Evolutionary conservation across 768 basidiomycete genomes (phyloP), one percentile per base, ranked within the genome.

Genomic region (Pulveroboletus ravenelii): DNA sequence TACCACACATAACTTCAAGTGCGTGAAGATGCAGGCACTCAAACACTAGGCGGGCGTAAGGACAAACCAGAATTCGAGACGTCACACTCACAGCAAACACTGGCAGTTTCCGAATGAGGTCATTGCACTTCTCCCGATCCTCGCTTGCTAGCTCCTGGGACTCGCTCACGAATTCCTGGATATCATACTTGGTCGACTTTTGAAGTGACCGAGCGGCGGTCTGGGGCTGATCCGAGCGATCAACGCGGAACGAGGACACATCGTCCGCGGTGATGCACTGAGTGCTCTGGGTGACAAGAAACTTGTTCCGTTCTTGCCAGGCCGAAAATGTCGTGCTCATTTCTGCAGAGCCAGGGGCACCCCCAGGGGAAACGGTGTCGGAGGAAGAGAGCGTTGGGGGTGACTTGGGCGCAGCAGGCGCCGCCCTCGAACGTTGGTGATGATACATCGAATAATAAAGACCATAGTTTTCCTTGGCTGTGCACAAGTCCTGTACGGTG

Each of bases 181-280:
- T 46, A 14, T 65, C 61, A 10, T 53, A 61, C 43, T 56, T 61
- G 38, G 43, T 58, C 32, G 58, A 50, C 17, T 61, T 61, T 23
- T 49, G 56, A 23, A 68, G 61, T 1, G 36, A 42, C 44, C 45
- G 41, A 12, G 59, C 58, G 9, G 61, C 44, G 3, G 49, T 59
- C 31, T 44, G 54, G n/a, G 66, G 66, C 14, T 48, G 53, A 46
- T 66, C 59, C 1, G 59, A 57, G 23, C 61, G 61, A 42, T 61
- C 52, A 14, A 63, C 59, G 8, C 53, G 59, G 48, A 65, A 63
- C 1, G 51, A 41, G 25, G 55, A 45, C 43, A 63, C 54, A 1
- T 66, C 61, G n/a, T 63, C 66, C 13, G 48, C 30, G 9, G 59
- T 61, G 51, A 66, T 36, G n/a, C 31, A 53, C n/a, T 17, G 47